Base-by-base conservation (phyloP, 1,284 basidiomycete genomes). In the Cryptococcus sp. region DNA sequence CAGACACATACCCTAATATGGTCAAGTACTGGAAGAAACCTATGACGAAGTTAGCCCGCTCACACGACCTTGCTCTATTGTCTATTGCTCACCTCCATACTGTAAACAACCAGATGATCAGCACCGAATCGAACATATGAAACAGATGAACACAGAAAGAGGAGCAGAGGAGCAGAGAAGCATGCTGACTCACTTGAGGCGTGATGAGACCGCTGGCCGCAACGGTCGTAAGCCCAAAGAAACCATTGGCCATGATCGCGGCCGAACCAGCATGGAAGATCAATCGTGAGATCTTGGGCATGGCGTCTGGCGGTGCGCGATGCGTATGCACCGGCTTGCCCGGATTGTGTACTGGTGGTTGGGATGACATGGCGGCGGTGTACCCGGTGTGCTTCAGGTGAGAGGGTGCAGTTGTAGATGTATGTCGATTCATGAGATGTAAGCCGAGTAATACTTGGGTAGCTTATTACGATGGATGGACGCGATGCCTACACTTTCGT, bases 1-100 rank as follows among this genome's bases (percentile, higher is more conserved):
- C 27, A 13, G 17, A 25, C 23, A 74, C 81, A 42, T 64, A 87
- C 88, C 87, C 88, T 76, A 88, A 85, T 60, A 90, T 88, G 0
- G 90, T 91, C 52, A 92, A 76, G 70, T 84, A 91, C 70, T 87
- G 86, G 49, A 82, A 82, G 63, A 86, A 84, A 0, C 88, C 88
- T 20, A 42, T 35, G 39, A 1, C 31, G n/a, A 16, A 45, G 11
- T 41, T n/a, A 50, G 41, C 16, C 15, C 6, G 17, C 31, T 23
- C 19, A 25, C 10, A 57, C 27, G 16, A 35, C 31, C 31, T 13
- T 35, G 13, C 31, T 35, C 13, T 13, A 10, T 5, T 10, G 2
- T 10, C 31, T 8, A 13, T 8, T 35, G 31, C 47, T 25, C 44
- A 71, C 73, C 73, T 59, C 68, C 71, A 55, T 70, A 70, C 72